Conservation (phyloP, 2,329 filamentous ascomycete species). For the Elsinoe australis region DNA sequence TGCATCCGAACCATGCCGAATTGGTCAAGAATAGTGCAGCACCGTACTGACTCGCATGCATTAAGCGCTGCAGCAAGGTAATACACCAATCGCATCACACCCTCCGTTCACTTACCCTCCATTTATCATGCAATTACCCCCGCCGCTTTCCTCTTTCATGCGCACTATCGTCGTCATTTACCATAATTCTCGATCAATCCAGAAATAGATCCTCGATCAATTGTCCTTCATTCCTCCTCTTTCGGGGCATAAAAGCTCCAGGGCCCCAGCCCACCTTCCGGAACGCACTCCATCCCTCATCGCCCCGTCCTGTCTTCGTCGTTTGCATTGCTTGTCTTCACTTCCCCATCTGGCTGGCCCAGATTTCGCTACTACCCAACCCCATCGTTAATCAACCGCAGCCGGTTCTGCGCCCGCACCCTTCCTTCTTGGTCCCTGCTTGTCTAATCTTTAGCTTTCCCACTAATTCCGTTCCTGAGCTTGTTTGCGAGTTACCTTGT, state of each 20-base stretch:
- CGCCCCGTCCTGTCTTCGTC: slow-evolving; percentile 28
- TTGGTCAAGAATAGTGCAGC: slow-evolving; percentile 15
- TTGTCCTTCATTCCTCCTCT: slow-evolving; percentile 35
- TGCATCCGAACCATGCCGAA: slow-evolving; percentile 11
- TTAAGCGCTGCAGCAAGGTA: slow-evolving; percentile 16
- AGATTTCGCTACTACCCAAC: slow-evolving; percentile 34
- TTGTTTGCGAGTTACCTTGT: slow-evolving; percentile 29
- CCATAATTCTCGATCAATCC: slow-evolving; percentile 28
- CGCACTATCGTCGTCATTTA: slow-evolving; percentile 38
- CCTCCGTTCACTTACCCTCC: neutral
- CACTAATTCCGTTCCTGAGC: slow-evolving; percentile 20
- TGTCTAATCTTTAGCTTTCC: slow-evolving; percentile 26
- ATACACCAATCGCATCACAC: slow-evolving; percentile 9
- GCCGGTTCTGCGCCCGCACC: slow-evolving; percentile 26
- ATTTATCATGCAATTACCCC: slow-evolving; percentile 11
- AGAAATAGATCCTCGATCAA: slow-evolving; percentile 41
- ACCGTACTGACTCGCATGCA: slow-evolving; percentile 13
- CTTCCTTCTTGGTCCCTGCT: slow-evolving; percentile 25
- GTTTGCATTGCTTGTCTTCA: slow-evolving; percentile 16
- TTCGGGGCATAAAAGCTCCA: slow-evolving; percentile 43
- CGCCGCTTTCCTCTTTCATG: slow-evolving; percentile 7
- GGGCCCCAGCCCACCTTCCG: slow-evolving; percentile 27
- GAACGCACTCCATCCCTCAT: slow-evolving; percentile 16
- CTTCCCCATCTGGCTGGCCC: slow-evolving; percentile 36
- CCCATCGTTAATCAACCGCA: slow-evolving; percentile 37